Evolutionary conservation across 495 filamentous ascomycete genomes (phyloP).

Genomic region (Entonaema liquescens): DNA sequence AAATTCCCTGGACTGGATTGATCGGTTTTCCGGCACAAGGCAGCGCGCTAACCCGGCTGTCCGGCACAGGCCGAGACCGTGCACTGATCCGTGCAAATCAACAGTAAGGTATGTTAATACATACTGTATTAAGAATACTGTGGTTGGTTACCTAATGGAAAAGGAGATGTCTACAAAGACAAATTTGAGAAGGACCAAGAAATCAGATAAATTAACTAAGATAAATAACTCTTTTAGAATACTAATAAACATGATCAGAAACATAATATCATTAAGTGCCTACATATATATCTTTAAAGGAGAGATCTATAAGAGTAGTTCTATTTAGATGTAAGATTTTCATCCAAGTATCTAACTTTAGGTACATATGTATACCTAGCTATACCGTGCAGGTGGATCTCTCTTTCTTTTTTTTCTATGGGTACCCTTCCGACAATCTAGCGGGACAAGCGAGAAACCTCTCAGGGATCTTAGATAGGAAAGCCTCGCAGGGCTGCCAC

Average conservation of each 20-base stretch:
- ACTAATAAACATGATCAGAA: no score
- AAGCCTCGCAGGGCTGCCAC: conserved; percentile 30
- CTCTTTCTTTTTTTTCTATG: not conserved
- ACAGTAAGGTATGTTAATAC: conserved; percentile 20
- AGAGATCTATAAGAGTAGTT: no score
- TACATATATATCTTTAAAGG: no score
- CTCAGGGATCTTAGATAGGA: conserved; percentile 7
- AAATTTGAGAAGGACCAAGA: not conserved
- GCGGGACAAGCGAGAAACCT: conserved; percentile 10
- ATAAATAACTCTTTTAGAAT: no score
- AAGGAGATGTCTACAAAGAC: not conserved
- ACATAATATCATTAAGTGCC: no score
- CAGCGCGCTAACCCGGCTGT: conserved; percentile 42
- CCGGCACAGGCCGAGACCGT: conserved; percentile 44
- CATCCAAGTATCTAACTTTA: no score
- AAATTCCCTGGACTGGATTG: conserved; percentile 33
- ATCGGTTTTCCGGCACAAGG: conserved; percentile 43
- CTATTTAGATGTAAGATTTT: no score
- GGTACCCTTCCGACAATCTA: not conserved
- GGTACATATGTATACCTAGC: no score
- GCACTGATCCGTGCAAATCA: conserved; percentile 24
- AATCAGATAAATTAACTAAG: not conserved
- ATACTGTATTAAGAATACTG: conserved; percentile 9
- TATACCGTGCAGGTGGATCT: not conserved
- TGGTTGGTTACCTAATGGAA: not conserved